Evolutionary conservation across 257 asterid genomes (phyloP), one percentile per base, ranked within the genome.

Genomic region (Ballota nigra): DNA sequence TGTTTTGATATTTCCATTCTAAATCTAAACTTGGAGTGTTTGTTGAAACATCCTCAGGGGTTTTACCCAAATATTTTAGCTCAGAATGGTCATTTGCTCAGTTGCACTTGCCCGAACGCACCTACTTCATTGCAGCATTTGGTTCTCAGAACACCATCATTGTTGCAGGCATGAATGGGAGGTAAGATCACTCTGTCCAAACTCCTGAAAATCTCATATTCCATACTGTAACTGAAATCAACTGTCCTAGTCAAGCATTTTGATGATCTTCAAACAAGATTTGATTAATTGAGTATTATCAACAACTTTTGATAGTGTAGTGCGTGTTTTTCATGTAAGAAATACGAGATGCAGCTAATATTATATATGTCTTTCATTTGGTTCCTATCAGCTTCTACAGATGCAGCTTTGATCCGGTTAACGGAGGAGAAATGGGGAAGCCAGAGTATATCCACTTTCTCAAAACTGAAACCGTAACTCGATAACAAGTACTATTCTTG

Each of bases 11-110:
- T 11, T 7, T 29, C 19, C 36, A 29, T 12, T 4, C 6, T 0
- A 33, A 15, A 24, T 15, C 13, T 36, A 47, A 31, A 61, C 23
- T 62, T 7, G 57, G 53, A 47, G 41, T 45, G 69, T 61, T 47
- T 34, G 20, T 62, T 62, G 29, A 49, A 34, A 70, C 68, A 38
- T 74, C 41, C 77, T 56, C 92, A 93, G 98, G 98, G 76, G 84
- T 88, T 65, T 73, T 93, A 77, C 98, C 96, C 18, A 93, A 86
- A 81, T 93, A 90, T 83, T 93, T 93, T 79, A 90, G 98, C 86
- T 93, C 98, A 28, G 98, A 90, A 75, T 90, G 98, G 98, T 93
- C 98, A 56, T 90, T 93, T 85, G 96, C 97, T 69, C 98, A 86
- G 86, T 86, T 89, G 49, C 98, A 82, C 83, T 81, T 90, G 80